A percentile compares a stretch with the other conserved stretches of the same genome.
Evolutionary conservation across 1,284 basidiomycete species (phyloP).

Genomic region (Apiotrichum akiyoshidainum): DNA sequence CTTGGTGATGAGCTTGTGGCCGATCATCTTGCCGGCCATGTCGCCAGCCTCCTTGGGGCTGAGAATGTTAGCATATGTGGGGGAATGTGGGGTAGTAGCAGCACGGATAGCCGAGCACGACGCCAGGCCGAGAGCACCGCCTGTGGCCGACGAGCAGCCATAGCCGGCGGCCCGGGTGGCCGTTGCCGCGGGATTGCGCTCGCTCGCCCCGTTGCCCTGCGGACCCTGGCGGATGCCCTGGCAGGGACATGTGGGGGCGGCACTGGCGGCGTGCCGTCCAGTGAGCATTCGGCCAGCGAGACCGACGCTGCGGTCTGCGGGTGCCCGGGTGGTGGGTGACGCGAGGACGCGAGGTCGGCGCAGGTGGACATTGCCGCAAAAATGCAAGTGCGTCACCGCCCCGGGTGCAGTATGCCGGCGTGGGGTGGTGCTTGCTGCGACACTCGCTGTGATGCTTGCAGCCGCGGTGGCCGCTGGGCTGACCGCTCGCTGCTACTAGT

Average conservation of each 20-base stretch:
- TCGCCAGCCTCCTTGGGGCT: conserved; percentile 88
- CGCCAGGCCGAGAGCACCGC: conserved; percentile 1
- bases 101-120: background rate
- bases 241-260: background rate
- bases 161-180: background rate
- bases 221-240: background rate
- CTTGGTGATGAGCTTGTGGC: conserved; percentile 94
- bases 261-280: conserved; percentile 3
- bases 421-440: too few relatives aligned
- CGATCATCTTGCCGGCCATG: conserved; percentile 88
- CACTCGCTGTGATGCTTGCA: too few relatives aligned
- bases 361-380: too few relatives aligned
- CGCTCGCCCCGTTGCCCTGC: background rate
- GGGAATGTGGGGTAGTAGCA: background rate
- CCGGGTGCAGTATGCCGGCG: too few relatives aligned
- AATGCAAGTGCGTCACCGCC: too few relatives aligned
- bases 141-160: background rate
- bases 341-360: background rate
- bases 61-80: conserved; percentile 8
- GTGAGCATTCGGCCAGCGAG: background rate
- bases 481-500: background rate
- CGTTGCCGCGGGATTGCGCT: background rate
- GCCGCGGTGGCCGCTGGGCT: too few relatives aligned
- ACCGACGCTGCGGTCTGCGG: background rate
- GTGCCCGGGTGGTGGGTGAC: background rate